Evolutionary conservation across 129 eudicot species (phyloP).

Genomic region (Dittrichia graveolens): DNA sequence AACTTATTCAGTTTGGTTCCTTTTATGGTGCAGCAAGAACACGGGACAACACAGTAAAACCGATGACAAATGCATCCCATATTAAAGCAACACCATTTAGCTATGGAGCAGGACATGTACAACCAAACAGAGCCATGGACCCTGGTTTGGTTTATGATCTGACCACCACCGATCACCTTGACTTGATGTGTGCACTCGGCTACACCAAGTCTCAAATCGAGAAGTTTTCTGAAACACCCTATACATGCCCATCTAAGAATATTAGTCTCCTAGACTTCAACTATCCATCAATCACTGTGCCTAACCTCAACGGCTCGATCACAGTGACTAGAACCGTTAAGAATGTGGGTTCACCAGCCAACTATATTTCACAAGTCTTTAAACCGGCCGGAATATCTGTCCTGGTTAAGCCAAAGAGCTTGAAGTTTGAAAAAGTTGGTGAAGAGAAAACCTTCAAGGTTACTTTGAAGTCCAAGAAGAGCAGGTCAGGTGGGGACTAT

Average conservation of each 20-base stretch:
- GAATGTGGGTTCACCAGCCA: conserved; percentile 71
- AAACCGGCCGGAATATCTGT: conserved; percentile 51
- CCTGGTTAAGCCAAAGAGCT: conserved; percentile 41
- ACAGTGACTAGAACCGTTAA: conserved; percentile 64
- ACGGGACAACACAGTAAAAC: conserved; percentile 57
- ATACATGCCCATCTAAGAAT: conserved; percentile 44
- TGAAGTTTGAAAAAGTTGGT: conserved; percentile 55
- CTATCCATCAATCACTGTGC: conserved; percentile 79
- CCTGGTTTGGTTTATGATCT: conserved; percentile 82
- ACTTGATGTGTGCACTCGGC: conserved; percentile 62
- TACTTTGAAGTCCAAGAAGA: conserved; percentile 35
- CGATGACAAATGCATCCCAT: conserved; percentile 60
- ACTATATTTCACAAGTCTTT: conserved; percentile 44
- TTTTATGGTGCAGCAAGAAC: conserved; percentile 49
- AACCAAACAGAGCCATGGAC: conserved; percentile 83
- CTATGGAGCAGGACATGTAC: conserved; percentile 79
- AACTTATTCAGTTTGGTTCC: neutral
- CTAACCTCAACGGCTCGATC: conserved; percentile 58
- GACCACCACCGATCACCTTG: conserved; percentile 45
- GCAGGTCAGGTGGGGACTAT: conserved; percentile 40
- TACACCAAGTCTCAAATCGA: conserved; percentile 55
- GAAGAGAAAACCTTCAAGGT: conserved; percentile 63
- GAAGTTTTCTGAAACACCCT: conserved; percentile 44
- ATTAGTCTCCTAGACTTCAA: conserved; percentile 53
- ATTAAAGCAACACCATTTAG: conserved; percentile 72